These are phyloP conservation scores for Trichomonas tenax DNA, from an alignment of 208 protist genomes.

Conservation along the genomic window DNA sequence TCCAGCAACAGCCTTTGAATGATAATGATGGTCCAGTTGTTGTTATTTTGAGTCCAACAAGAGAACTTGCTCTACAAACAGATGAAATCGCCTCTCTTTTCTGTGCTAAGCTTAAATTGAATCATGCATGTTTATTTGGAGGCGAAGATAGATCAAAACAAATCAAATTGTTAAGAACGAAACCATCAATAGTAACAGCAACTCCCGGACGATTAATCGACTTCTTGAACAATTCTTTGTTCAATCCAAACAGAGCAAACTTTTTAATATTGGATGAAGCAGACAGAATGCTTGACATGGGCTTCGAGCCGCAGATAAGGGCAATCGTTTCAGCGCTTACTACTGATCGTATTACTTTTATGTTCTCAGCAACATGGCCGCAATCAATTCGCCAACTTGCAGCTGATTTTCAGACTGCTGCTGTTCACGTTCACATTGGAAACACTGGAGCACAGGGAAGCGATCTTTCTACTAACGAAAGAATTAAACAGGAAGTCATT, in stretches of 20 bases:
- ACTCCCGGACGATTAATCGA: slow-evolving; percentile 65
- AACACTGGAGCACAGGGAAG: slow-evolving; percentile 60
- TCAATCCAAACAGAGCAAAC: not conserved
- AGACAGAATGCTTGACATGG: slow-evolving; percentile 59
- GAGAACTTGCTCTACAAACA: slow-evolving; percentile 63
- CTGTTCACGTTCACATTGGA: slow-evolving; percentile 89
- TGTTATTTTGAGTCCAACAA: slow-evolving; percentile 59
- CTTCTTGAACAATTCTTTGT: slow-evolving; percentile 55
- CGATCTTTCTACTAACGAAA: slow-evolving; percentile 33
- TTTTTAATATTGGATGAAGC: slow-evolving; percentile 56
- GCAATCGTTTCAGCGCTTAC: slow-evolving; percentile 25
- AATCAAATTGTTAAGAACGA: slow-evolving; percentile 75
- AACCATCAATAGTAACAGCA: slow-evolving; percentile 69
- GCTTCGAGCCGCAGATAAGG: slow-evolving; percentile 48
- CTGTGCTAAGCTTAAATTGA: not conserved
- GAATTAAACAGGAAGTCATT: slow-evolving; percentile 42
- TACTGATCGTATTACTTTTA: slow-evolving; percentile 31
- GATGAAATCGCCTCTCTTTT: slow-evolving; percentile 32
- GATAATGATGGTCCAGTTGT: slow-evolving; percentile 58
- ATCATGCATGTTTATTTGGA: slow-evolving; percentile 35
- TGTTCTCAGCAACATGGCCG: slow-evolving; percentile 53
- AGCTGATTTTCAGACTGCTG: slow-evolving; percentile 64
- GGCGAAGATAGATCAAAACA: slow-evolving; percentile 60
- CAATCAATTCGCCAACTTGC: slow-evolving; percentile 85
- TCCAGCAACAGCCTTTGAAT: slow-evolving; percentile 42